Evolutionary conservation across 2,329 filamentous ascomycete genomes (phyloP).

Genomic region (Lachnellula hyalina): DNA sequence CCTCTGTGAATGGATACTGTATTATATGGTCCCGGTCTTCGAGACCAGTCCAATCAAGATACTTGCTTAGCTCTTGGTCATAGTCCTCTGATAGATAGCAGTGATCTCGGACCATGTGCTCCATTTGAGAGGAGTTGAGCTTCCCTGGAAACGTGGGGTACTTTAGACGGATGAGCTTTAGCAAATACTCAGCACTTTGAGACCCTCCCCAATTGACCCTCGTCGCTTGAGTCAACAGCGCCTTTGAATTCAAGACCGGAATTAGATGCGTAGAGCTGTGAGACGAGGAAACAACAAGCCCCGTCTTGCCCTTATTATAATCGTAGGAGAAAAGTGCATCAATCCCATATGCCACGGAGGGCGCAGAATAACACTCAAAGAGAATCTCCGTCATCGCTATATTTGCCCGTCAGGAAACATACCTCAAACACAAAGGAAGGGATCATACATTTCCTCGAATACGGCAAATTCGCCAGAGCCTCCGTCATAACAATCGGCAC

Average conservation of each 20-base stretch:
- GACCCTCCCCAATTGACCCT: constrained; percentile 92
- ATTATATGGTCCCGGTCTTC: constrained; percentile 86
- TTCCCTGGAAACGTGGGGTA: constrained; percentile 87
- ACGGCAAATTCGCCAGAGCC: constrained; percentile 83
- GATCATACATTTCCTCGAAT: constrained; percentile 75
- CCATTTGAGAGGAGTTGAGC: constrained; percentile 78
- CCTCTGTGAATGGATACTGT: constrained; percentile 91
- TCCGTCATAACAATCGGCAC: constrained; percentile 93
- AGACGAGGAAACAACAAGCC: constrained; percentile 85
- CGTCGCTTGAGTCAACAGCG: constrained; percentile 78
- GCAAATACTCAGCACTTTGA: constrained; percentile 83
- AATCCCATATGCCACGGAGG: constrained; percentile 87
- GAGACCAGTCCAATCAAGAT: constrained; percentile 85
- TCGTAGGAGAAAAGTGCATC: constrained; percentile 95
- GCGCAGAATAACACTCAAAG: constrained; percentile 91
- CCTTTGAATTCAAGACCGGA: constrained; percentile 81
- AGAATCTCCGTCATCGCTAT: constrained; percentile 94
- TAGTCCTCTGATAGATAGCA: constrained; percentile 87
- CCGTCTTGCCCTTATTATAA: constrained; percentile 78
- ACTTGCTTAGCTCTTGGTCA: constrained; percentile 67
- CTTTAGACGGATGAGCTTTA: constrained; percentile 84
- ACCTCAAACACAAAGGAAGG: neutral
- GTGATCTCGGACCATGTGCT: constrained; percentile 80
- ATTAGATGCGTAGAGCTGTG: constrained; percentile 94
- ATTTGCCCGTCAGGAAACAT: constrained; percentile 26